Base-by-base conservation (phyloP, 257 asterid species). In the Solanum clarkiae region DNA sequence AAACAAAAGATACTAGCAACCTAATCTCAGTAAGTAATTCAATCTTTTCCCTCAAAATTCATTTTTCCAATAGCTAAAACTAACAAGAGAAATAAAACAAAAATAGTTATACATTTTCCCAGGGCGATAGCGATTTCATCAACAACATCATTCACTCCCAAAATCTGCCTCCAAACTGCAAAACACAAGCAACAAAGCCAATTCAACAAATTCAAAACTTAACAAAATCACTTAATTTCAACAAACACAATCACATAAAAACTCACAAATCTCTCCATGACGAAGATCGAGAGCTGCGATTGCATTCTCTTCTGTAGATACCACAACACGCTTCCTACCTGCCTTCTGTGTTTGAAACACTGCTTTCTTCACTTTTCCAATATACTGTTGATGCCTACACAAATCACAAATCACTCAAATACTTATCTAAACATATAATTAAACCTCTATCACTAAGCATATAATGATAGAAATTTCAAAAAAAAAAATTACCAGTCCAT, bases 251-350 rank as follows among this genome's bases (percentile, higher is more conserved):
- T 81, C 22, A 16, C 9, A 16, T 9, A 57, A 77, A 8, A 53
- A 87, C 98, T 89, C 60, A 96, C 99, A 96, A 88, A 96, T 94
- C 89, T 96, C 94, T 62, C 98, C 99, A 32, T 91, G 98, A 47
- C 99, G 99, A 90, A 96, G 98, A 93, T 96, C 99, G 86, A 96
- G 98, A 6, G 99, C 93, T 4, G 99, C 95, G 51, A 96, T 91
- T 29, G 92, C 99, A 85, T 96, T 95, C 89, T 96, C 98, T 89
- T 96, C 97, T 5, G 99, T 96, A 70, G 99, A 94, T 47, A 96
- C 98, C 12, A 96, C 87, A 16, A 96, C 97, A 79, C 98, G 98
- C 90, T 96, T 96, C 89, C 98, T 86, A 77, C 93, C 98, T 44
- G 98, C 94, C 93, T 96, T 96, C 86, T 92, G 98, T 5, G 99